Base-by-base conservation (phyloP, 805 yeast species). In the Starmerella bombi region DNA sequence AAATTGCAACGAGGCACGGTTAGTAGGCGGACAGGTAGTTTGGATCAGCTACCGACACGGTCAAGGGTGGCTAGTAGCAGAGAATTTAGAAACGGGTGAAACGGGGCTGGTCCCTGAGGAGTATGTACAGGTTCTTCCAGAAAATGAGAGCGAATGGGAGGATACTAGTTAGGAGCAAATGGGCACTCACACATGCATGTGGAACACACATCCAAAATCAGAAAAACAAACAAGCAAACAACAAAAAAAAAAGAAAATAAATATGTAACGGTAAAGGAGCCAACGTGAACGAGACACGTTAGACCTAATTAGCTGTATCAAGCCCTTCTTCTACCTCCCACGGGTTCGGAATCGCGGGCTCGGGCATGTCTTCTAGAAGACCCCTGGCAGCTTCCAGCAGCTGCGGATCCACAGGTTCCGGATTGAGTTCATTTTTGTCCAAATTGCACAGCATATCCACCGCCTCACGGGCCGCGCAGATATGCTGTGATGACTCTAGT, bases 1-100 rank as follows among this genome's bases (percentile, higher is more conserved):
- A 57, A 91, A 91, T 59, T 94, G 84, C 52, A 91, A 91, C 59
- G 99, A 91, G 55, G 73, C 86, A 34, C 72, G 70, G 9, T 63
- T 91, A 25, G 61, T 55, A 12, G 93, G 80, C 52, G 94, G 94
- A 27, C 96, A 91, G 60, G 59, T 74, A 12, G 74, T 91, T 2
- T 78, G 85, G 72, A 80, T 91, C 23, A 75, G 79, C 44, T 88
- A 86, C 59, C 74, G 93, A 42, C 94, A 88, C 58, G 97, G 97
- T 20, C 96, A 88, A 58, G 99, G 99, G 6, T 91, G 98, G 99
- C 69, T 91, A 3, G 96, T 91, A 38, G 97, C 96, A 0, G 69
- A 69, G 44, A 85, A 84, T 53, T 78, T 82, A 1, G 66, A 55
- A 21, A 69, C 80, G 2, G 84, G 83, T 1, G 80, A 77, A 47